Percentiles rank a stretch among this genome's conserved stretches.
Conservation (phyloP, 768 basidiomycete genomes). For the Lyophyllum atratum region DNA sequence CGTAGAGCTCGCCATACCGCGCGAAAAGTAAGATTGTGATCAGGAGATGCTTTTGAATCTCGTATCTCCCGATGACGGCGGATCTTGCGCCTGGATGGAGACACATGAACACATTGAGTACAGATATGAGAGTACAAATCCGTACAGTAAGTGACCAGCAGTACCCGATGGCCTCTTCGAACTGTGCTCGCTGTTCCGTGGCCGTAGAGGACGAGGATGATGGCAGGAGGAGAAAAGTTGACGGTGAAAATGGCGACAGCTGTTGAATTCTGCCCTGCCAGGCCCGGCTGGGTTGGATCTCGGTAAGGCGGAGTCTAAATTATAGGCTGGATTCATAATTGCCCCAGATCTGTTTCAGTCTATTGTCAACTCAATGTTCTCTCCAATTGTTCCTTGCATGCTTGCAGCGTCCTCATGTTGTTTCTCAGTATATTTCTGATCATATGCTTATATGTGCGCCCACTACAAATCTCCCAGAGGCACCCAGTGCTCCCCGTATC, state of each 20-base stretch:
- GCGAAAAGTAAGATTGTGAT: slow-evolving; percentile 40
- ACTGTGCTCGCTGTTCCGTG: not conserved
- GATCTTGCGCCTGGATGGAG: slow-evolving; percentile 42
- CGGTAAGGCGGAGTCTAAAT: slow-evolving; percentile 35
- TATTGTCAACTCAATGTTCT: slow-evolving; percentile 6
- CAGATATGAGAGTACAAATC: slow-evolving; percentile 10
- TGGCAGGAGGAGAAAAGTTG: slow-evolving; percentile 17
- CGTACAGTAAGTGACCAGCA: slow-evolving; percentile 15
- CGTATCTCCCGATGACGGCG: slow-evolving; percentile 70
- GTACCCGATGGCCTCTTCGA: not conserved
- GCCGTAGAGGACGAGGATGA: slow-evolving; percentile 18
- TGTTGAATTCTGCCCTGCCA: slow-evolving; percentile 14
- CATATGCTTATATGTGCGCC: not conserved
- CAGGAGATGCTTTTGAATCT: slow-evolving; percentile 47
- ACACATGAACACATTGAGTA: slow-evolving; percentile 20
- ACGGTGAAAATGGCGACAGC: slow-evolving; percentile 18
- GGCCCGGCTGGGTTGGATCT: slow-evolving; percentile 29
- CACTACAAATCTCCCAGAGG: not conserved
- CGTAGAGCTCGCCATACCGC: slow-evolving; percentile 48
- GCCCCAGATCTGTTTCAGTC: slow-evolving; percentile 28
- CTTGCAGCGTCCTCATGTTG: slow-evolving; percentile 5
- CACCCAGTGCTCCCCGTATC: not conserved
- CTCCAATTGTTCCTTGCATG: slow-evolving; percentile 2
- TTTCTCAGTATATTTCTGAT: not conserved
- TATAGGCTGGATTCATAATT: slow-evolving; percentile 16